A percentile compares a stretch with the other conserved stretches of the same genome.
These are phyloP conservation scores for Vigna nakashimae DNA, from an alignment of 306 rosid species.

Conservation along the genomic window DNA sequence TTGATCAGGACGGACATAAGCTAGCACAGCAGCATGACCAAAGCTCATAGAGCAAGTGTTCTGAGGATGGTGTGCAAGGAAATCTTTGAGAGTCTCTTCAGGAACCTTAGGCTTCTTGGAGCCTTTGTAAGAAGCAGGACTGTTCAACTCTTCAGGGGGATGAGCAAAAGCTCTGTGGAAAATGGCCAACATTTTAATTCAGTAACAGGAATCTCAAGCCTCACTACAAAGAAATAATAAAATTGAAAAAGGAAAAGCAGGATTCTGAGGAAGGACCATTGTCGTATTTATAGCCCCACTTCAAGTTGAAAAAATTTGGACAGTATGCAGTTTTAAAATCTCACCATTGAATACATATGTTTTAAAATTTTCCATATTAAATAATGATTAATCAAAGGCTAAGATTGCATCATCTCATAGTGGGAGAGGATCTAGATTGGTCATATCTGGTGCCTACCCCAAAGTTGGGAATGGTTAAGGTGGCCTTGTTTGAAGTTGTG, in stretches of 20 bases:
- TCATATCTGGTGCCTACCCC: constrained; percentile 8
- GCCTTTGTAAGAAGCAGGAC: constrained; percentile 83
- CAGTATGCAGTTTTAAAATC: background rate
- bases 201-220: constrained; percentile 7
- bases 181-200: constrained; percentile 75
- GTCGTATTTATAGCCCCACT: constrained; percentile 20
- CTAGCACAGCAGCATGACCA: constrained; percentile 80
- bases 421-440: no score
- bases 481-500: constrained; percentile 38
- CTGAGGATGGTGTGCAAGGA: constrained; percentile 72
- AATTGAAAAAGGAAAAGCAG: constrained; percentile 23
- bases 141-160: constrained; percentile 94
- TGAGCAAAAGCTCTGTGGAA: constrained; percentile 89
- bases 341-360: background rate
- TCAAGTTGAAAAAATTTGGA: background rate
- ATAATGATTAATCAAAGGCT: no score
- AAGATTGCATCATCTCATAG: no score
- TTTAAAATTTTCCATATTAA: no score
- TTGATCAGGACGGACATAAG: constrained; percentile 66
- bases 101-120: constrained; percentile 85
- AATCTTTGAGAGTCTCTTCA: constrained; percentile 75
- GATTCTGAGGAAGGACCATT: background rate
- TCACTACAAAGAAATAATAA: background rate
- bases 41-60: constrained; percentile 76
- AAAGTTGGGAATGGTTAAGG: background rate